These are phyloP conservation scores for Cyberlindnera mycetangii DNA, from an alignment of 805 yeast genomes.

Conservation along the genomic window DNA sequence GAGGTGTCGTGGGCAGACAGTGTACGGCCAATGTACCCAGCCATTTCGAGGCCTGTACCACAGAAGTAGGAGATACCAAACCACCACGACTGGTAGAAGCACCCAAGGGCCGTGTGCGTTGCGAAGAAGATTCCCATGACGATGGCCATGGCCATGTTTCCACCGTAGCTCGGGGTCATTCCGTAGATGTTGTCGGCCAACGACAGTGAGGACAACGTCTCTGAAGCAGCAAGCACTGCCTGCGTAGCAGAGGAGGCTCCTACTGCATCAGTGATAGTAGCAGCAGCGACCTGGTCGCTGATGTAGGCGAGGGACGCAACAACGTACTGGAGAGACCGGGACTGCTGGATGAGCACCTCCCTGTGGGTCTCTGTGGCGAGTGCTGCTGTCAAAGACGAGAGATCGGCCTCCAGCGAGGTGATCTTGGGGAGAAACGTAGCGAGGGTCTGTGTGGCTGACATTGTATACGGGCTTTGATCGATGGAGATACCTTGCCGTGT, in stretches of 20 bases:
- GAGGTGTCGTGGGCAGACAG: conserved; percentile 39
- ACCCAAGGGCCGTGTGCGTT: conserved; percentile 40
- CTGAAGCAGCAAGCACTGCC: conserved; percentile 14
- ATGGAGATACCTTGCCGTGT: background rate
- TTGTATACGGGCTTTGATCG: no score
- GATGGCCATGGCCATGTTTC: conserved; percentile 56
- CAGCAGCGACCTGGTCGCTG: conserved; percentile 17
- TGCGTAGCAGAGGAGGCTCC: background rate
- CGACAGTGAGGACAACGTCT: conserved; percentile 13
- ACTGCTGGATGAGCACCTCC: conserved; percentile 11
- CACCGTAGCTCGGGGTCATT: conserved; percentile 50
- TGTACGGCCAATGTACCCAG: conserved; percentile 65
- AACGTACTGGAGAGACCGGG: conserved; percentile 19
- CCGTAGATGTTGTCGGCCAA: conserved; percentile 33
- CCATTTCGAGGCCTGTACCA: conserved; percentile 58
- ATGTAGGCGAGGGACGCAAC: conserved; percentile 18
- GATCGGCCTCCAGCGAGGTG: conserved; percentile 17
- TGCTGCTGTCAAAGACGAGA: conserved; percentile 12
- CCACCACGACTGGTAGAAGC: conserved; percentile 58
- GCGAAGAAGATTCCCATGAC: conserved; percentile 48
- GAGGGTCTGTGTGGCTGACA: background rate
- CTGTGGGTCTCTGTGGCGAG: conserved; percentile 23
- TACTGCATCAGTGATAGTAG: conserved; percentile 9
- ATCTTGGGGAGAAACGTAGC: conserved; percentile 14
- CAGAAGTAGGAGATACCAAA: conserved; percentile 52